Base-by-base conservation (phyloP, 164 flowering plant genomes). In the Annona cherimola region DNA sequence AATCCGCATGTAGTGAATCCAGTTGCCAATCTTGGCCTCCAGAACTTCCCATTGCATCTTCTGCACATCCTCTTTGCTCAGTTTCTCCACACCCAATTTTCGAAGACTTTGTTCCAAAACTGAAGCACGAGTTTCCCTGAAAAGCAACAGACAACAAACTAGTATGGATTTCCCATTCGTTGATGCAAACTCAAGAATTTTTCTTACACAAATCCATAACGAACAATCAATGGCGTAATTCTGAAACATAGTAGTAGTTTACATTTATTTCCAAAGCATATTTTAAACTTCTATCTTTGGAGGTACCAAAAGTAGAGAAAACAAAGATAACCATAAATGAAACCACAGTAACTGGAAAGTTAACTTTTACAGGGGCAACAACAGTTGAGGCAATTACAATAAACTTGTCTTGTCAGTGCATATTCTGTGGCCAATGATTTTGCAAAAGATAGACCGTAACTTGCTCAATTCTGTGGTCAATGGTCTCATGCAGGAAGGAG, bases 11-110 rank as follows among this genome's bases (percentile, higher is more conserved):
- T 76, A 88, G 79, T 86, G 93, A 71, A 91, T 90, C 99, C 98
- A 94, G 61, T 84, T 90, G 74, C 97, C 98, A 75, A 94, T 92
- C 77, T 94, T 94, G 59, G 92, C 89, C 78, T 94, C 99, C 81
- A 92, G 76, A 80, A 83, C 90, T 76, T 94, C 99, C 99, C 99
- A 94, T 69, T 87, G 98, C 99, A 94, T 87, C 85, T 79, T 94
- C 76, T 94, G 98, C 57, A 92, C 98, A 79, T 92, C 99, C 42
- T 94, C 99, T 83, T 89, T 94, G 73, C 85, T 80, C 63, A 92
- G 92, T 73, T 81, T 91, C 71, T 94, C 98, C 41, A 94, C 98
- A 44, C 99, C 99, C 45, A 95, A 79, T 76, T 95, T 95, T 69
- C 81, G 76, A 43, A 95, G 91, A 79, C 91, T 91, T 77, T 88